Evolutionary conservation across 306 rosid genomes (phyloP), one percentile per base, ranked within the genome.

Genomic region (Hippophae rhamnoides): DNA sequence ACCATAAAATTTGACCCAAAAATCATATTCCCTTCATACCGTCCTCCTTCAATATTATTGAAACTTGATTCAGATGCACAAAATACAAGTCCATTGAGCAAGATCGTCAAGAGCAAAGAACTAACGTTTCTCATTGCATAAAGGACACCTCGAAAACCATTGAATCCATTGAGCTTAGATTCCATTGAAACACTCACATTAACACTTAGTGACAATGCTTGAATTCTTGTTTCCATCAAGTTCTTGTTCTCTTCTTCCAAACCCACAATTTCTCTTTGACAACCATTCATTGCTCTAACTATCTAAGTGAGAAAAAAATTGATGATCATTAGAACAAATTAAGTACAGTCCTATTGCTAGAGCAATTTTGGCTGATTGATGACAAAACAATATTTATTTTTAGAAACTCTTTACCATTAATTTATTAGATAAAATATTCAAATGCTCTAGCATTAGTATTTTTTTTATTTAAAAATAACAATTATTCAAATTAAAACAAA

Each of bases 131-230:
- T 78, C 85, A 88, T 79, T 72, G 96, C 94, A 10, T 78, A 78
- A 3, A 88, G 87, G 54, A 85, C 89, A 3, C 94, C 96, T 38
- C 96, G 45, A 41, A 88, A 88, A n/a, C 96, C 96, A 49, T 73
- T 82, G 70, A 85, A 88, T 18, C 89, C 96, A 38, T 85, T 88
- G 13, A 77, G 56, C 66, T 75, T 88, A 9, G 94, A 88, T 63
- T 75, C 81, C 47, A 65, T 55, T 0, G 76, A 78, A 6, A 75
- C 7, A 1, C 52, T 76, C 26, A 70, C 77, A 26, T 69, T 74
- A 31, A 74, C 13, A 63, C 79, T 68, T 6, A 74, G 74, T 0
- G 86, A 77, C 46, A 88, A 59, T 64, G 86, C 58, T 48, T 78
- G 79, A 52, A 85, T 85, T 75, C 87, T 82, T 62, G 89, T 78